Evolutionary conservation across 768 basidiomycete species (phyloP), one percentile per base, ranked within the genome.

Genomic region (Mycena capillaripes): DNA sequence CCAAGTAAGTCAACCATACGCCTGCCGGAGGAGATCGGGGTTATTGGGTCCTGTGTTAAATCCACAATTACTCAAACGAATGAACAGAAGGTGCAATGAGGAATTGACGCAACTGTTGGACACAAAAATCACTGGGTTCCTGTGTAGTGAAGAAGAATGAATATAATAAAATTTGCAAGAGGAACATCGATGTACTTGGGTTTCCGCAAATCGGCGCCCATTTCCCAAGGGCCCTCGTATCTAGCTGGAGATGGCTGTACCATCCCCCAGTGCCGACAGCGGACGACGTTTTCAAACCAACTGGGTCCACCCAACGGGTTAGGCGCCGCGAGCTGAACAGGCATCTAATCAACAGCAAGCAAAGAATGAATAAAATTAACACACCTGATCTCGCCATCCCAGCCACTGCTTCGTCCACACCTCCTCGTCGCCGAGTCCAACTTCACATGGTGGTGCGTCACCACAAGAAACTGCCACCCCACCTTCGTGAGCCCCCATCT

Each of bases 391-490:
- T 3, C 66, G 32, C 71, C 71, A 72, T 7, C 38, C 56, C 55
- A 72, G 11, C 71, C 71, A 72, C 59, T n/a, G 32, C 42, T 50
- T 27, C 29, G 71, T 74, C 72, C 72, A 74, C 16, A 23, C 40
- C 34, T 66, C 70, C 48, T 5, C 21, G n/a, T 71, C 70, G 14
- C 46, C 63, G 5, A 30, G 19, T 0, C 58, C 44, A 6, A 70
- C 36, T 53, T 52, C 62, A 17, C 56, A 60, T n/a, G 72, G 38
- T 29, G 68, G 72, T 4, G 72, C 72, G 29, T 74, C 72, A 1
- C 72, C 72, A 19, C 72, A 74, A 14, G 65, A 55, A 46, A 74
- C 72, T 10, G 69, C 68, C 67, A 61, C 56, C 23, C 66, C 67
- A 10, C 29, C 72, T 52, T 74, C 69, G 63, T 53, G 14, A 16